phyloP scores from a whole-genome alignment of 306 rosid species.

The Citrullus colocynthis region DNA sequence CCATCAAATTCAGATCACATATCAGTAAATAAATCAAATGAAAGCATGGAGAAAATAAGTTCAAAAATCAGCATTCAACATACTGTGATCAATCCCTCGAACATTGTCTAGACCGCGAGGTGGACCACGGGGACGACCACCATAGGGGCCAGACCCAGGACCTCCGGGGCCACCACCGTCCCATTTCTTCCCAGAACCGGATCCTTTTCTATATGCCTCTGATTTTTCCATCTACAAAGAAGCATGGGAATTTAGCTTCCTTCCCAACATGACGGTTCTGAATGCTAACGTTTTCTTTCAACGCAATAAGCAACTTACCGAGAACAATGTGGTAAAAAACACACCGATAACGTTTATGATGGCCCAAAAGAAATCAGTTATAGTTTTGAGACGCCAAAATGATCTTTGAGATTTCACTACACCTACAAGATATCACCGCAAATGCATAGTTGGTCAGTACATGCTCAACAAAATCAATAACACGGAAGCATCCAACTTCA shows the following conservation, averaged over 20 bases:
- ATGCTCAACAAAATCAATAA: neutral
- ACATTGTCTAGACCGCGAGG: conserved; percentile 90
- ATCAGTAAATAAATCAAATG: neutral
- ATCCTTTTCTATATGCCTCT: conserved; percentile 73
- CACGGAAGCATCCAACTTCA: neutral
- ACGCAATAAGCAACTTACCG: conserved; percentile 31
- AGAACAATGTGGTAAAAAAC: conserved; percentile 81
- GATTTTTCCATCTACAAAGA: conserved; percentile 54
- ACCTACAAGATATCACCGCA: conserved; percentile 30
- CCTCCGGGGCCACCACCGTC: conserved; percentile 88
- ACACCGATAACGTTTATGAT: conserved; percentile 57
- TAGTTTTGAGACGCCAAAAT: conserved; percentile 67
- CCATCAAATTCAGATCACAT: neutral
- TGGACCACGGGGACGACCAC: conserved; percentile 69
- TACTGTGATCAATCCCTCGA: conserved; percentile 83
- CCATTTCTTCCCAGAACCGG: conserved; percentile 68
- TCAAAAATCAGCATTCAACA: conserved; percentile 15
- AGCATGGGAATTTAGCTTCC: neutral
- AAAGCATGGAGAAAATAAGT: neutral
- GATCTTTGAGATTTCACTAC: conserved; percentile 71
- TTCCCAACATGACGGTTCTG: neutral
- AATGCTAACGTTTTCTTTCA: neutral
- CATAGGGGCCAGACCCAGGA: conserved; percentile 68
- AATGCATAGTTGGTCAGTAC: neutral
- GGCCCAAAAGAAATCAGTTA: conserved; percentile 81